Base-by-base conservation (phyloP, 768 basidiomycete species). In the Podaxis rugospora region DNA sequence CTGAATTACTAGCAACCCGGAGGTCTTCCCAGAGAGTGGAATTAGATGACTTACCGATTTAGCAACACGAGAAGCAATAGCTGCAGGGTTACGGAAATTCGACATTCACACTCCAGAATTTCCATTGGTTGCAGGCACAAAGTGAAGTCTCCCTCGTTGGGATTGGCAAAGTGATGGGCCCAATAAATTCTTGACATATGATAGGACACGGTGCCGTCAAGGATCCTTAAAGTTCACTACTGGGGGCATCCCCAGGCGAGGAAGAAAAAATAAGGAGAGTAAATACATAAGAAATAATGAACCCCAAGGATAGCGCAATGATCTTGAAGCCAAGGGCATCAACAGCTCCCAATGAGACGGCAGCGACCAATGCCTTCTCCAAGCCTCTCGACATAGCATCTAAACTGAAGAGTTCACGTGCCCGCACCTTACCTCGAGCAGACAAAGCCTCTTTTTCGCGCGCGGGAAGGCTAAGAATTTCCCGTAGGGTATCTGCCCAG, bases 401-500 rank as follows among this genome's bases (percentile, higher is more conserved):
- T 80, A 92, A 86, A 14, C 89, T 85, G 70, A 98, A 98, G 46
- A 82, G 67, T 23, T 76, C 75, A 56, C 76, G 75, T 14, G 92
- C 92, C 7, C 95, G 76, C 46, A 72, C 66, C 64, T 78, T 83
- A 0, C 89, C 89, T 1, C 86, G 77, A 28, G 67, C 69, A 1
- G 80, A 78, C 65, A 98, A 70, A 7, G 71, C 74, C 23, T 67
- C 62, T 28, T 88, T 74, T 49, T 86, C 81, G 1, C 65, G 68
- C 0, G 65, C 49, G 2, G 70, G 57, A 62, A 89, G 68, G 13
- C 66, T 63, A 18, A 87, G 76, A 47, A 97, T 86, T 49, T 87
- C 82, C 3, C 64, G 54, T 46, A 98, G 69, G 1, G 86, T 86
- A 5, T 80, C 74, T 1, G 90, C 83, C 96, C 96, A 98, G 3